Evolutionary conservation across 2,329 filamentous ascomycete species (phyloP), one percentile per base, ranked within the genome.

Genomic region (Colletotrichum sp.): DNA sequence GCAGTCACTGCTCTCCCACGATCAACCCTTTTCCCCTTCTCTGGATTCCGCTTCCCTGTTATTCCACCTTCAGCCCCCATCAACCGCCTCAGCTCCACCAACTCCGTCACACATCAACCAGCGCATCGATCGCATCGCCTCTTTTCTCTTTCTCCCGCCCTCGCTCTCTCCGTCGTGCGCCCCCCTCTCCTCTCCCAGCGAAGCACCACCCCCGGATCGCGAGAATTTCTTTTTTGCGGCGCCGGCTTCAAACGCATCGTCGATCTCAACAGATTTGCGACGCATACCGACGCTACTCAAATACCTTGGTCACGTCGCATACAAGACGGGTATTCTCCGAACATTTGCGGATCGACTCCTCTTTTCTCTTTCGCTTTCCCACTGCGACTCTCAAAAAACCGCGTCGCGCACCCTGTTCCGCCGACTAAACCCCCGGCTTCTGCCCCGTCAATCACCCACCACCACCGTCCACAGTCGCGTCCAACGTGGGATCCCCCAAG

Each of bases 231-330:
- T 69, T 65, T 67, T 62, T 16, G 39, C 28, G 18, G 21, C 26
- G 15, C 70, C 12, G 34, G 28, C 26, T 16, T 16, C 32, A 30
- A n/a, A 68, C 62, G 72, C 63, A 32, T 34, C 44, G 70, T 73
- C 70, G 70, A 73, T 73, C 73, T 59, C 70, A 73, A 65, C 70
- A 68, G 57, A 39, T 69, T 39, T 44, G 18, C n/a, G 18, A 44
- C 55, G 36, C 16, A 55, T 28, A n/a, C 49, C 24, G n/a, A n/a
- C 44, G 44, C 44, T 52, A 52, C 44, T 52, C 55, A 60, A 44
- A 69, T 60, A 60, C 26, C 24, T 36, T 60, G 26, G 55, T 34
- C 49, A 21, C 36, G 66, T 64, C 64, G 60, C 60, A 69, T 57
- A 36, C n/a, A 26, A 24, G 69, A 36, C 64, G 64, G 70, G 57